Percentiles rank a stretch among this genome's conserved stretches.
Evolutionary conservation across 1,284 basidiomycete genomes (phyloP).

Genomic region (Trametes sp.): DNA sequence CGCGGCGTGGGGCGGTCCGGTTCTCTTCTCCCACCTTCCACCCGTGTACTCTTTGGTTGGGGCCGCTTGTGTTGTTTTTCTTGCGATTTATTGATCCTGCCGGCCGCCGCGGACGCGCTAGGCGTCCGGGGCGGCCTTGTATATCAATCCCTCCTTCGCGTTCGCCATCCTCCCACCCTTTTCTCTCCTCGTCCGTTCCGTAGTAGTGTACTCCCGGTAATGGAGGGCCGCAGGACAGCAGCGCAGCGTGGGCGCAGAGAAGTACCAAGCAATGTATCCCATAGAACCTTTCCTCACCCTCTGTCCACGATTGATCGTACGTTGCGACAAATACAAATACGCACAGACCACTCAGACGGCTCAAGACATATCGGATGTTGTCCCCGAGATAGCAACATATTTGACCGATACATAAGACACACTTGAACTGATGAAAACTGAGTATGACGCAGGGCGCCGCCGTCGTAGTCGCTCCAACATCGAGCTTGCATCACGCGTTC

Average conservation of each 20-base stretch:
- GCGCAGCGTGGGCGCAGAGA: slow-evolving; percentile 26
- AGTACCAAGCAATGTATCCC: slow-evolving; percentile 32
- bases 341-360: neutral
- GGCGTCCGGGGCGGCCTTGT: slow-evolving; percentile 15
- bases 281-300: slow-evolving; percentile 17
- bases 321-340: neutral
- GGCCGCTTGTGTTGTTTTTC: slow-evolving; percentile 8
- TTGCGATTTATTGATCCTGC: slow-evolving; percentile 17
- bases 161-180: neutral
- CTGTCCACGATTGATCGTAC: neutral
- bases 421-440: too few species aligned
- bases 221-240: slow-evolving; percentile 24
- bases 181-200: slow-evolving; percentile 5
- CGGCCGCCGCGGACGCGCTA: neutral
- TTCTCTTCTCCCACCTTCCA: neutral
- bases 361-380: too few species aligned
- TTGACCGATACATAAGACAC: too few species aligned
- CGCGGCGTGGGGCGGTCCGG: neutral
- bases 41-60: slow-evolving; percentile 7
- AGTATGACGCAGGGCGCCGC: too few species aligned
- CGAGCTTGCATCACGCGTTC: too few species aligned
- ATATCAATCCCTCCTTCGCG: slow-evolving; percentile 10
- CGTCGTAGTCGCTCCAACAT: too few species aligned
- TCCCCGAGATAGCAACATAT: too few species aligned
- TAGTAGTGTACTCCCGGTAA: slow-evolving; percentile 21